Evolutionary conservation across 78 protist genomes (phyloP).

Genomic region (Dictyostelium firmibasis): DNA sequence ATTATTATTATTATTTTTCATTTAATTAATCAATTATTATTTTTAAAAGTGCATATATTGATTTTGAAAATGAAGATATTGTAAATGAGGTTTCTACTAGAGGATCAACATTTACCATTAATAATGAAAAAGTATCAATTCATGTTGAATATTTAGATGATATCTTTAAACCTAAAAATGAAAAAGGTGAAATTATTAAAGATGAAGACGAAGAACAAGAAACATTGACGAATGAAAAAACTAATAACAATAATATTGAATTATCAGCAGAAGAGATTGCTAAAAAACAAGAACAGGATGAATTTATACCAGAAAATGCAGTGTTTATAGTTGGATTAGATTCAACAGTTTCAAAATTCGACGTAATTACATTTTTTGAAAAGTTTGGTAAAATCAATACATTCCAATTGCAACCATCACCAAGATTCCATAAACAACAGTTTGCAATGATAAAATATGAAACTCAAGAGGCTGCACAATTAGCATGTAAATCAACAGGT

Average conservation of each 20-base stretch:
- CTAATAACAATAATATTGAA: background rate
- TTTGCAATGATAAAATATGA: background rate
- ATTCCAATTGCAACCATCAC: background rate
- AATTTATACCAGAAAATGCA: background rate
- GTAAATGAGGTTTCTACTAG: background rate
- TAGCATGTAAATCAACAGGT: conserved; percentile 7
- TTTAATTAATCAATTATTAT: too few species aligned
- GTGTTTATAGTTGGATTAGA: conserved; percentile 26
- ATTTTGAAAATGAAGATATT: conserved; percentile 9
- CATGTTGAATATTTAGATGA: background rate
- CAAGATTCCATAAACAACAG: conserved; percentile 7
- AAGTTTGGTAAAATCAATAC: conserved; percentile 5
- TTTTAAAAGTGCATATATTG: background rate
- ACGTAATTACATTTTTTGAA: background rate
- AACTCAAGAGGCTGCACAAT: conserved; percentile 20
- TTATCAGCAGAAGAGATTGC: background rate
- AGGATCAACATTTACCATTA: conserved; percentile 16
- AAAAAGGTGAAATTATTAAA: background rate
- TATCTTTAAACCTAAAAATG: background rate
- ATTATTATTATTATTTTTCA: background rate
- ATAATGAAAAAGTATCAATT: conserved; percentile 22
- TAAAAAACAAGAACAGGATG: background rate
- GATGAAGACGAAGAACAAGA: background rate
- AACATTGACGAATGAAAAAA: background rate
- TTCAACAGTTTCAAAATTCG: background rate